Evolutionary conservation across 2,329 filamentous ascomycete genomes (phyloP).

Genomic region (Trichothecium roseum): DNA sequence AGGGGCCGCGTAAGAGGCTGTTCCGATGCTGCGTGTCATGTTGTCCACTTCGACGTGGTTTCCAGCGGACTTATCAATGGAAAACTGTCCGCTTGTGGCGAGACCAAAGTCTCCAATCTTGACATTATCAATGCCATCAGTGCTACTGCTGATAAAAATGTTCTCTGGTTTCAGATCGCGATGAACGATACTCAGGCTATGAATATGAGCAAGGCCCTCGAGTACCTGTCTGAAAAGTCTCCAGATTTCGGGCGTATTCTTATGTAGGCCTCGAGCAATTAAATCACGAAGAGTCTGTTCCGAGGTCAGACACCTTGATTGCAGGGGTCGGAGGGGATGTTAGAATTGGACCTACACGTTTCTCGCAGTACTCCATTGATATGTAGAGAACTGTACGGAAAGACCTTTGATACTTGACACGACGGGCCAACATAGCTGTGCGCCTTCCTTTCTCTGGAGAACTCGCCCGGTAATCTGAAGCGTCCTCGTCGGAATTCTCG

Average conservation of each 20-base stretch:
- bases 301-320: too few relatives aligned
- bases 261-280: slow-evolving; percentile 64
- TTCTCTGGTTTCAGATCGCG: slow-evolving; percentile 96
- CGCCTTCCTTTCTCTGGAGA: slow-evolving; percentile 21
- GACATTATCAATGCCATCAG: slow-evolving; percentile 74
- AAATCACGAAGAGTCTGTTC: slow-evolving; percentile 70
- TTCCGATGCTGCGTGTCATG: slow-evolving; percentile 63
- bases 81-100: slow-evolving; percentile 77
- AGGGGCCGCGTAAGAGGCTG: slow-evolving; percentile 85
- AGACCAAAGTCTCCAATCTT: slow-evolving; percentile 96
- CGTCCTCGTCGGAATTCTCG: slow-evolving; percentile 13
- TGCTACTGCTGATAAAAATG: slow-evolving; percentile 66
- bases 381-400: slow-evolving; percentile 79
- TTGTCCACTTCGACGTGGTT: slow-evolving; percentile 41
- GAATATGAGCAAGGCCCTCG: slow-evolving; percentile 83
- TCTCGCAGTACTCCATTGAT: slow-evolving; percentile 98
- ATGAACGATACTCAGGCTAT: slow-evolving; percentile 84
- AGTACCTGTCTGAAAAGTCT: slow-evolving; percentile 83
- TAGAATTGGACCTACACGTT: slow-evolving; percentile 45
- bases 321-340: slow-evolving; percentile 2
- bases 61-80: slow-evolving; percentile 41
- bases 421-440: slow-evolving; percentile 13
- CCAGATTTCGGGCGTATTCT: slow-evolving; percentile 74
- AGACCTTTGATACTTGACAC: slow-evolving; percentile 34
- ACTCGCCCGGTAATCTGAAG: slow-evolving; percentile 9